phyloP scores from a whole-genome alignment of 2,329 filamentous ascomycete species.

The Eutypa lata region DNA sequence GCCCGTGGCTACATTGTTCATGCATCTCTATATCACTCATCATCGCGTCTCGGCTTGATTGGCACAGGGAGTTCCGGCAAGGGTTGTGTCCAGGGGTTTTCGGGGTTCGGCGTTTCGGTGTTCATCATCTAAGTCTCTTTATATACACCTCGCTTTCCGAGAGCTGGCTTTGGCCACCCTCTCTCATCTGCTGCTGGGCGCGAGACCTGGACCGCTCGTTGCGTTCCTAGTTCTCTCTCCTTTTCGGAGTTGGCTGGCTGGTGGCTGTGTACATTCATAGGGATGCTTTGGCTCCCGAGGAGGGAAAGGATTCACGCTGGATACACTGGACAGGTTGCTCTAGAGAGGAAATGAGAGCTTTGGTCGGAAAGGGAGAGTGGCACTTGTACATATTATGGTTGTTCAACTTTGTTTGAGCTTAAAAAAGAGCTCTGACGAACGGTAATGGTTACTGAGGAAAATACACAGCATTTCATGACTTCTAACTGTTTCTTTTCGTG shows the following conservation, averaged over 20 bases:
- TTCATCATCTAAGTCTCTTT: slow-evolving; percentile 9
- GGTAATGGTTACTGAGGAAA: slow-evolving; percentile 1
- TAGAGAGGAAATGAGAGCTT: background rate
- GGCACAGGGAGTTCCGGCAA: slow-evolving; percentile 14
- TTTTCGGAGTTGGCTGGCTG: background rate
- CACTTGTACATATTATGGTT: slow-evolving; percentile 6
- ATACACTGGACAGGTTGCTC: background rate
- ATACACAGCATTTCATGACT: slow-evolving; percentile 2
- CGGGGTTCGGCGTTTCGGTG: slow-evolving; percentile 17
- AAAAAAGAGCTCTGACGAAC: background rate
- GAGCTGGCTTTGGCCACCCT: background rate
- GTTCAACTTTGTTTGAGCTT: background rate
- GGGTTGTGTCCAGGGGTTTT: slow-evolving; percentile 14
- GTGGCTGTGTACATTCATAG: background rate
- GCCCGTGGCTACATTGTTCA: slow-evolving; percentile 18
- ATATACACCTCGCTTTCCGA: slow-evolving; percentile 3
- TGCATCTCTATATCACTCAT: slow-evolving; percentile 15
- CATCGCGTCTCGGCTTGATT: slow-evolving; percentile 5
- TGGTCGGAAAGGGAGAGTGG: background rate
- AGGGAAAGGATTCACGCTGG: background rate
- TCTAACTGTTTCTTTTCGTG: too few relatives aligned
- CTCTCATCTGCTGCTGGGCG: background rate
- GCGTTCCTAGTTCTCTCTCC: background rate
- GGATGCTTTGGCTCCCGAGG: slow-evolving; percentile 1
- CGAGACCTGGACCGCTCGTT: background rate